A percentile compares a stretch with the other conserved stretches of the same genome.
phyloP scores from a whole-genome alignment of 2,329 filamentous ascomycete species.

The Cordyceps javanica region DNA sequence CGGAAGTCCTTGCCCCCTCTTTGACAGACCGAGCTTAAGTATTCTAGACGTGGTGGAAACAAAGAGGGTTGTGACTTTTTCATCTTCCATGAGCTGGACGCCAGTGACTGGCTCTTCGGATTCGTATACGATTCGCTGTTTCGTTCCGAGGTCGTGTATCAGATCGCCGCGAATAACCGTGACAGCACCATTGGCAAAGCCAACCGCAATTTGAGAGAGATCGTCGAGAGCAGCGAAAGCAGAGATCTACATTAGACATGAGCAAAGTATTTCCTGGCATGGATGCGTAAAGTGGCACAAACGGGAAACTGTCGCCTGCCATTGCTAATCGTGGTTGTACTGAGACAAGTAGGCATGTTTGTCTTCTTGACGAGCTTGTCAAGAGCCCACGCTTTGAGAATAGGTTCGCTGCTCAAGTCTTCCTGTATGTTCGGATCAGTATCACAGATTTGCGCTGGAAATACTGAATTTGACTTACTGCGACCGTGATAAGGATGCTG shows the following conservation, averaged over 20 bases:
- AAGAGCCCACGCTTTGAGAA: constrained; percentile 95
- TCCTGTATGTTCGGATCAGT: constrained; percentile 44
- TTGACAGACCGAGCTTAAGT: constrained; percentile 78
- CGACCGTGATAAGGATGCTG: constrained; percentile 75
- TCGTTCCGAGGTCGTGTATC: constrained; percentile 89
- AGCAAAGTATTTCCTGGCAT: constrained; percentile 5
- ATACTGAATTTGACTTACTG: constrained; percentile 35
- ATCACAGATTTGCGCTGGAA: background rate
- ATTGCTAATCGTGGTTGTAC: constrained; percentile 80
- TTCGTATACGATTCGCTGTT: constrained; percentile 91
- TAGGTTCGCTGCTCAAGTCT: constrained; percentile 79
- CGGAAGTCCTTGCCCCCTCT: constrained; percentile 81
- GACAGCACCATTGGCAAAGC: constrained; percentile 92
- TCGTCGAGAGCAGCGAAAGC: constrained; percentile 85
- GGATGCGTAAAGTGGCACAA: background rate
- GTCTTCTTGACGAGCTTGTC: constrained; percentile 94
- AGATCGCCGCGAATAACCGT: constrained; percentile 90
- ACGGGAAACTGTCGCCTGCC: constrained; percentile 90
- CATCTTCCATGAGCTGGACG: constrained; percentile 64
- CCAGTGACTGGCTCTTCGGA: constrained; percentile 95
- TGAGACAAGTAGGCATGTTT: constrained; percentile 79
- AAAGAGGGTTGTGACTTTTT: constrained; percentile 69
- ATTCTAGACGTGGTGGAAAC: constrained; percentile 88
- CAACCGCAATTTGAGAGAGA: constrained; percentile 85
- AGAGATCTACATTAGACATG: constrained; percentile 60